These are phyloP conservation scores for Naumovozyma castellii DNA, from an alignment of 805 yeast species.

Conservation along the genomic window DNA sequence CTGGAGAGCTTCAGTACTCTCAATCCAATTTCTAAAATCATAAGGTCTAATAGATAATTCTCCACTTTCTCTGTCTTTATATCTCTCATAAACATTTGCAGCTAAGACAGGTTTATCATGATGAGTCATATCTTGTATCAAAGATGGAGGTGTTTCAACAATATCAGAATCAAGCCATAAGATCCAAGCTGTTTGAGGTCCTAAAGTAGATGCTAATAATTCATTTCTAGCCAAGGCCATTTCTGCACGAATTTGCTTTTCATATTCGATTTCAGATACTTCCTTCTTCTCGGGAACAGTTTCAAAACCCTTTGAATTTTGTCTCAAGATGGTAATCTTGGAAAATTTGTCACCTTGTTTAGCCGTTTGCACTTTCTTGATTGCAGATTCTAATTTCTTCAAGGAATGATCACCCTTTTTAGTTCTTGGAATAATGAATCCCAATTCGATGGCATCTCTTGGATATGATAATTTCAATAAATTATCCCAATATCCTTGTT, in stretches of 20 bases:
- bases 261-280: constrained; percentile 71
- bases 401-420: constrained; percentile 70
- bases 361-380: constrained; percentile 55
- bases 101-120: constrained; percentile 78
- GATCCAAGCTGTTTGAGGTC: constrained; percentile 86
- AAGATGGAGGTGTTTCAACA: constrained; percentile 70
- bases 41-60: constrained; percentile 60
- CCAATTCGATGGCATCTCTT: constrained; percentile 68
- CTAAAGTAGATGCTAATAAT: constrained; percentile 68
- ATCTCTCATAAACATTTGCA: constrained; percentile 84
- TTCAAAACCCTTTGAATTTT: constrained; percentile 56
- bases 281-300: constrained; percentile 47
- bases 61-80: constrained; percentile 43
- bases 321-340: constrained; percentile 76
- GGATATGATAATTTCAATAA: constrained; percentile 64
- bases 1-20: constrained; percentile 61
- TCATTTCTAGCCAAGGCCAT: constrained; percentile 91
- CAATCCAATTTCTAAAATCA: constrained; percentile 89
- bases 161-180: constrained; percentile 90
- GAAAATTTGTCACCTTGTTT: constrained; percentile 53
- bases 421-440: constrained; percentile 77
- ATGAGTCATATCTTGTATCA: constrained; percentile 70
- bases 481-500: constrained; percentile 78
- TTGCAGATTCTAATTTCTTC: constrained; percentile 54
- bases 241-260: constrained; percentile 68